Evolutionary conservation across 257 asterid genomes (phyloP), one percentile per base, ranked within the genome.

Genomic region (Nicotiana paniculata): DNA sequence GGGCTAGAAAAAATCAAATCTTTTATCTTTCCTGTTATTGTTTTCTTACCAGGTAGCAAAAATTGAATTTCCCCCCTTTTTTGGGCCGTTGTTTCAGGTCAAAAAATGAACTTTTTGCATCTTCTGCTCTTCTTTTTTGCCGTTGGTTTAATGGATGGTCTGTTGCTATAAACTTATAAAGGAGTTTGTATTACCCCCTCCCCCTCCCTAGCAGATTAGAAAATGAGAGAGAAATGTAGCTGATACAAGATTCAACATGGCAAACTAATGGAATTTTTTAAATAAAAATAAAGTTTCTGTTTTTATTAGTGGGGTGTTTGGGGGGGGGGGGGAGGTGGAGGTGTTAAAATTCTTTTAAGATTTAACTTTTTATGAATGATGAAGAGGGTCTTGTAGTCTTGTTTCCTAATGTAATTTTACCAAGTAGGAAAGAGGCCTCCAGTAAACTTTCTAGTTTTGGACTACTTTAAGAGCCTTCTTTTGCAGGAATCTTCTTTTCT

Each of bases 401-500:
- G 79, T 58, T 74, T 74, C n/a, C 7, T 26, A 15, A 48, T 48
- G 18, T 28, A 35, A 78, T 63, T 69, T 85, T 66, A 39, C 54
- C 81, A 57, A 86, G 89, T 66, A 83, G 87, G 86, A 92, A 88
- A 77, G 59, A 68, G 77, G 77, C 75, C 18, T 72, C 74, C 85
- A 82, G 82, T 87, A 84, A 84, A 90, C 85, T 83, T 67, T 81
- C 83, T 77, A 24, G 24, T 85, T 85, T 69, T 86, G 86, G 81
- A 89, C 86, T 88, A 86, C 87, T 88, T 85, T 83, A 76, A 79
- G 80, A 82, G 77, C 83, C 84, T 86, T 91, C 91, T 90, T 90
- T 89, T 82, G 61, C 46, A 85, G 89, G 97, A 91, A 94, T 94
- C 97, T 94, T 91, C 97, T 90, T 92, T 91, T 84, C 96, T 89